A percentile compares a stretch with the other conserved stretches of the same genome.
Conservation (phyloP, 2,329 filamentous ascomycete species). For the Trichoderma koningiopsis region DNA sequence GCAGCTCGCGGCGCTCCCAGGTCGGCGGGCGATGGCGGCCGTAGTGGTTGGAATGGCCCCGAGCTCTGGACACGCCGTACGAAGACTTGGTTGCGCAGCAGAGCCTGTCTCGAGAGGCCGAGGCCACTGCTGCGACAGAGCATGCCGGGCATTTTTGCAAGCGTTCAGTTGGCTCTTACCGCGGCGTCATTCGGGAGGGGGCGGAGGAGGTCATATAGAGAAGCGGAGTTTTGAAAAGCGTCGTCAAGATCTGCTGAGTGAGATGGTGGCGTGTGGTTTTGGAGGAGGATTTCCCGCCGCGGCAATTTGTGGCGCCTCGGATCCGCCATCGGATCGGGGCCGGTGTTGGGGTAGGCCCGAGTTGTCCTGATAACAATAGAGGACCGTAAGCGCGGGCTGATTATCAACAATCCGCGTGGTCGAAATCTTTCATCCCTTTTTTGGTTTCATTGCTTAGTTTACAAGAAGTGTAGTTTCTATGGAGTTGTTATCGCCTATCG, state of each 20-base stretch:
- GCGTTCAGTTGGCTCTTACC: constrained; percentile 1
- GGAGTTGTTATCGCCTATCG: neutral
- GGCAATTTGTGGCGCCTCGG: constrained; percentile 12
- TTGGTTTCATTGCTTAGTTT: neutral
- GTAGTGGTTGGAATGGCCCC: constrained; percentile 63
- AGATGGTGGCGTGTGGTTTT: neutral
- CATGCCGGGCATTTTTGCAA: constrained; percentile 34
- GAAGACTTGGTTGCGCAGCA: constrained; percentile 28
- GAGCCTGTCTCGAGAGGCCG: constrained; percentile 30
- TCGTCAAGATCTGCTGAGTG: neutral
- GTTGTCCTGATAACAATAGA: neutral
- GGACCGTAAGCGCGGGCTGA: neutral
- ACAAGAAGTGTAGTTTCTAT: neutral
- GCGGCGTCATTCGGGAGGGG: constrained; percentile 25
- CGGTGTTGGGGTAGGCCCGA: constrained; percentile 4
- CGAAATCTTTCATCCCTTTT: neutral
- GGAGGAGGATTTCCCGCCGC: neutral
- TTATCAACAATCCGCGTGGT: neutral
- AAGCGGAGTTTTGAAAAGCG: neutral
- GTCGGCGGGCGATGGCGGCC: constrained; percentile 76
- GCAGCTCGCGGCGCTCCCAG: constrained; percentile 72
- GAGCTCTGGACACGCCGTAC: constrained; percentile 37
- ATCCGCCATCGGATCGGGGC: constrained; percentile 10
- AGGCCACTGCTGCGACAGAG: constrained; percentile 35
- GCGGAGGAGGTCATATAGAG: neutral